These are phyloP conservation scores for Chrysochromulina parva DNA, from an alignment of 78 protist genomes.

Conservation along the genomic window DNA sequence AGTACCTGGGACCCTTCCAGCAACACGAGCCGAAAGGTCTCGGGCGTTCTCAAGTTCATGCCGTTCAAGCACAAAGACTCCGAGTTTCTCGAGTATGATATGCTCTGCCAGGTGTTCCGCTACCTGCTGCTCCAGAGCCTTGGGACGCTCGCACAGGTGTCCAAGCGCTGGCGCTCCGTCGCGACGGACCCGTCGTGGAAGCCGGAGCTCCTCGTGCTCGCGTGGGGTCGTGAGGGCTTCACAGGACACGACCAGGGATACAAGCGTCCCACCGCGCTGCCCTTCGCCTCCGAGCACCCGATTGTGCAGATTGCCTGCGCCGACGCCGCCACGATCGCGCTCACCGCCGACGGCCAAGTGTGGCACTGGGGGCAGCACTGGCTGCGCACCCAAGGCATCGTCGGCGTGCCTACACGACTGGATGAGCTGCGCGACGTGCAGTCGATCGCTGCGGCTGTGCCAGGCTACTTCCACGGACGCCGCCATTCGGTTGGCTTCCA, in stretches of 20 bases:
- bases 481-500: not conserved
- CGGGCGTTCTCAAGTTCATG: not conserved
- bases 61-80: not conserved
- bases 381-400: not conserved
- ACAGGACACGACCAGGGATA: too few species aligned
- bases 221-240: not conserved
- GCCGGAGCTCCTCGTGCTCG: not conserved
- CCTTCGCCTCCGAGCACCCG: not conserved
- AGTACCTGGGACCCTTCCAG: not conserved
- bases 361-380: not conserved
- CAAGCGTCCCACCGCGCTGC: not conserved
- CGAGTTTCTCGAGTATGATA: not conserved
- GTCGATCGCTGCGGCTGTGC: not conserved
- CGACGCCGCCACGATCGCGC: constrained; percentile 3
- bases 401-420: not conserved
- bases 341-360: not conserved
- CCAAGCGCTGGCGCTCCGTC: not conserved
- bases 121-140: not conserved
- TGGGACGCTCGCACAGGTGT: not conserved
- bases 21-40: not conserved
- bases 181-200: constrained; percentile 1
- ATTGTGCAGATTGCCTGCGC: not conserved
- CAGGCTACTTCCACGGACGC: not conserved
- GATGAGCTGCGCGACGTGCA: not conserved
- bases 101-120: not conserved